Conservation (phyloP, 2,329 filamentous ascomycete genomes). For the Venturia aucupariae region DNA sequence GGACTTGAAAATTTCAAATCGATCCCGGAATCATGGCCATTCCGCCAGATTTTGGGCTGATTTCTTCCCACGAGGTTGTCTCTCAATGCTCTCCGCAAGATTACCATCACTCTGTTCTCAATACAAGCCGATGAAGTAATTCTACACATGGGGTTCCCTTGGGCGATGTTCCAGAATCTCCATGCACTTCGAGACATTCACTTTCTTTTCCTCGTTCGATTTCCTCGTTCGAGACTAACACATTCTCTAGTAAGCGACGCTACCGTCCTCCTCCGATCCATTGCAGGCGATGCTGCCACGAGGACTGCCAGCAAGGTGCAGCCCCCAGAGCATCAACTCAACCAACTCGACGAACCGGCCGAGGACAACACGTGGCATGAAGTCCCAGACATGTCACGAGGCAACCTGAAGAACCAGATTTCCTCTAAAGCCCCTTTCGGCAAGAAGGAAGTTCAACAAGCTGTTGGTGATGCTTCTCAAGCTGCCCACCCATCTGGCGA, state of each 20-base stretch:
- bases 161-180: not conserved
- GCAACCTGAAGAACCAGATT: conserved; percentile 58
- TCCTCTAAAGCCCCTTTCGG: conserved; percentile 46
- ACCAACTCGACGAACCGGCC: conserved; percentile 72
- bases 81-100: no score
- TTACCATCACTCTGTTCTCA: no score
- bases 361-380: conserved; percentile 94
- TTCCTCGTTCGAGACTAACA: conserved; percentile 18
- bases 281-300: conserved; percentile 79
- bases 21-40: no score
- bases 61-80: no score
- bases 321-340: conserved; percentile 66
- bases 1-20: no score
- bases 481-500: conserved; percentile 48
- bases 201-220: no score
- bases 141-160: no score
- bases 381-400: conserved; percentile 63
- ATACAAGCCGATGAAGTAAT: no score
- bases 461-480: conserved; percentile 48
- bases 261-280: conserved; percentile 72
- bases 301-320: conserved; percentile 68
- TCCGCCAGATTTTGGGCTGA: no score
- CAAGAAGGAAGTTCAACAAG: conserved; percentile 52
- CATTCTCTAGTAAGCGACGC: conserved; percentile 59
- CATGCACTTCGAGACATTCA: not conserved